Evolutionary conservation across 768 basidiomycete species (phyloP).

Genomic region (Phanerochaete carnosa): DNA sequence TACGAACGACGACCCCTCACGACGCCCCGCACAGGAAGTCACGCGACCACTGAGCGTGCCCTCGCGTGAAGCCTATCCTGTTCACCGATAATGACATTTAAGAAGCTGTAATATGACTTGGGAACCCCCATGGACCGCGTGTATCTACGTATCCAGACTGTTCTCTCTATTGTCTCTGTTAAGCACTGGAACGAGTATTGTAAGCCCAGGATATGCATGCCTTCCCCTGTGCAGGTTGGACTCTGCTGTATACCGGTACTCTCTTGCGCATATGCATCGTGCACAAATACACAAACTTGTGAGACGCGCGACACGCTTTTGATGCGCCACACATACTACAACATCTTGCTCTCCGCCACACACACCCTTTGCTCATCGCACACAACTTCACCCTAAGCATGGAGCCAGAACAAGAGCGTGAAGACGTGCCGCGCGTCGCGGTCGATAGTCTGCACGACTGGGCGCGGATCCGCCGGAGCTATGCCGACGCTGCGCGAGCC

Average conservation of each 20-base stretch:
- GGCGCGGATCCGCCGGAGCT: conserved; percentile 55
- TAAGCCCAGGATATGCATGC: not conserved
- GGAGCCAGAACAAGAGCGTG: conserved; percentile 32
- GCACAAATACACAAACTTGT: too few relatives aligned
- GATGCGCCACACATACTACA: not conserved
- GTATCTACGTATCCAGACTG: not conserved
- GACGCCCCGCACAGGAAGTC: conserved; percentile 58
- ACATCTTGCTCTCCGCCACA: not conserved
- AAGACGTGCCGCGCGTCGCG: conserved; percentile 51
- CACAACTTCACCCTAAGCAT: conserved; percentile 7
- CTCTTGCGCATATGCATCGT: too few relatives aligned
- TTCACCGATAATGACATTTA: not conserved
- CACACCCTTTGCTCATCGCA: not conserved
- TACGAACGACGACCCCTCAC: conserved; percentile 4
- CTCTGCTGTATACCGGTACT: not conserved
- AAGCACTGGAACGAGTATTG: not conserved
- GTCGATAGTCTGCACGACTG: conserved; percentile 67
- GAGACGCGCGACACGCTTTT: too few relatives aligned
- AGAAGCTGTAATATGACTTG: not conserved
- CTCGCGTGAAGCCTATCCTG: not conserved
- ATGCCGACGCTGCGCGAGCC: conserved; percentile 41
- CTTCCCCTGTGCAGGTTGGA: not conserved
- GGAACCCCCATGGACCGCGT: not conserved
- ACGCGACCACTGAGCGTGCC: conserved; percentile 74
- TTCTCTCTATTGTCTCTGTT: not conserved